Evolutionary conservation across 2,329 filamentous ascomycete genomes (phyloP).

Genomic region (Leptodontidium sp.): DNA sequence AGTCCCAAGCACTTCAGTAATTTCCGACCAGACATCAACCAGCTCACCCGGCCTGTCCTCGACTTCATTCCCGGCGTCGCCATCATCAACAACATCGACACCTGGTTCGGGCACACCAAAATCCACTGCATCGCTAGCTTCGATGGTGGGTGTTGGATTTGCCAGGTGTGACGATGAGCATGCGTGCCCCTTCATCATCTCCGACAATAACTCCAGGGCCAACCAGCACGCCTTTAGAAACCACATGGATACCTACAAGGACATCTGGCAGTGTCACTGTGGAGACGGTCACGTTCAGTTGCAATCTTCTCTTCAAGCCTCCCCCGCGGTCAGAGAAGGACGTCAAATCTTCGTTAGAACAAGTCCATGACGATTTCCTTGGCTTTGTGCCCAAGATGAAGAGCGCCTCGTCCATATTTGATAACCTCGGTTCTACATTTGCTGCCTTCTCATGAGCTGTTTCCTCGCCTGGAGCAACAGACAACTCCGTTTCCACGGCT

Average conservation of each 20-base stretch:
- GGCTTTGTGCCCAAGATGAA: background rate
- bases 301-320: background rate
- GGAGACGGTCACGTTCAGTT: background rate
- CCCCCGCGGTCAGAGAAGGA: too few species aligned
- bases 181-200: background rate
- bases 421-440: background rate
- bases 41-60: background rate
- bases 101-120: too few species aligned
- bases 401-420: background rate
- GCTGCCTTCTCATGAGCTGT: background rate
- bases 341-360: background rate
- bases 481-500: background rate
- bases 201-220: background rate
- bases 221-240: background rate
- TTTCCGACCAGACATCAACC: background rate
- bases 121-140: too few species aligned
- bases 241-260: background rate
- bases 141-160: too few species aligned
- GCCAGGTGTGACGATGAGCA: background rate
- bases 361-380: background rate
- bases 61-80: too few species aligned
- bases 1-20: background rate
- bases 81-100: too few species aligned
- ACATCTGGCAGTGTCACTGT: conserved; percentile 3
- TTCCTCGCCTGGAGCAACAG: background rate